These are phyloP conservation scores for Coemansia sp. DNA, from an alignment of 192 early-diverging fungal species.

Conservation along the genomic window DNA sequence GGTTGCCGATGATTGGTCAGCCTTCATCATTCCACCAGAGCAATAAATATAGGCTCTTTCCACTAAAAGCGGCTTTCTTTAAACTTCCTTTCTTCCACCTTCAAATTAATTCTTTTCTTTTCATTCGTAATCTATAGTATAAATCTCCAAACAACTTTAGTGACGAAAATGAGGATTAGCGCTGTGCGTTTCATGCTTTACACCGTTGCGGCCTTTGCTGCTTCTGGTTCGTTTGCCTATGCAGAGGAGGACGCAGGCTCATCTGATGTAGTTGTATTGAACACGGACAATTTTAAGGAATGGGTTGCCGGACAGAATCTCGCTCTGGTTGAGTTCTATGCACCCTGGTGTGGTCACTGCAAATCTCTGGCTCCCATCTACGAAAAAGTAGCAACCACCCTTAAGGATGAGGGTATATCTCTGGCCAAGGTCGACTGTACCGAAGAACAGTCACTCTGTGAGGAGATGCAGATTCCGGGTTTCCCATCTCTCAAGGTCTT, in stretches of 20 bases:
- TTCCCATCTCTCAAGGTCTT: conserved; percentile 96
- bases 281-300: conserved; percentile 61
- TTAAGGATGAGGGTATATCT: conserved; percentile 73
- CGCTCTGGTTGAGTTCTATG: conserved; percentile 92
- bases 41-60: neutral
- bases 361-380: conserved; percentile 92
- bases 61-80: neutral
- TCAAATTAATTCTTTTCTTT: neutral
- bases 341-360: conserved; percentile 99
- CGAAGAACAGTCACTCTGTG: conserved; percentile 78
- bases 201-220: conserved; percentile 41
- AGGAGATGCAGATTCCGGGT: conserved; percentile 77
- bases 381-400: conserved; percentile 83
- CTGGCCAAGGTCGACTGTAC: conserved; percentile 99
- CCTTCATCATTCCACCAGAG: no score
- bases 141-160: neutral
- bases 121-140: conserved; percentile 2
- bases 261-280: conserved; percentile 52
- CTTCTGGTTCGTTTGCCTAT: conserved; percentile 17
- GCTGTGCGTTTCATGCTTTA: conserved; percentile 52
- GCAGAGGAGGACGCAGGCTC: conserved; percentile 12
- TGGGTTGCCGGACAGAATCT: conserved; percentile 65
- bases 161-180: conserved; percentile 48
- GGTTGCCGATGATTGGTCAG: no score
- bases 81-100: neutral